Evolutionary conservation across 2,329 filamentous ascomycete species (phyloP).

Genomic region (Xenoacremonium recifei): DNA sequence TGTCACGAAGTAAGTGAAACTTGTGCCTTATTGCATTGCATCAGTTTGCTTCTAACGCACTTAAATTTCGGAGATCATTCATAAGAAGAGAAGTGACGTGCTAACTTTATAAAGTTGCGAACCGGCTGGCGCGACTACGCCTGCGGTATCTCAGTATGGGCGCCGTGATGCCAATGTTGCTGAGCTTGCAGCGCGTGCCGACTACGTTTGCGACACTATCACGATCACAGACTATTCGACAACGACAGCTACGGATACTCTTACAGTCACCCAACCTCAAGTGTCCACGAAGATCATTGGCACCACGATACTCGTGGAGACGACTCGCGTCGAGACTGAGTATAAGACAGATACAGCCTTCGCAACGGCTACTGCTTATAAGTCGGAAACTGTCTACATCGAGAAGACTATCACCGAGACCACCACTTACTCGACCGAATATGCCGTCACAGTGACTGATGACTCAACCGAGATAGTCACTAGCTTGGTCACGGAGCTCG

Average conservation of each 20-base stretch:
- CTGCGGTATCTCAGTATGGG: too few species aligned
- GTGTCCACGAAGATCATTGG: not conserved
- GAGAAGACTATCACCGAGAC: not conserved
- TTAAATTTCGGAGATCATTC: too few species aligned
- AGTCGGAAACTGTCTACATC: not conserved
- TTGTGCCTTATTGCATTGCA: not conserved
- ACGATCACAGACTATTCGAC: constrained; percentile 1
- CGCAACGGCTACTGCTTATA: not conserved
- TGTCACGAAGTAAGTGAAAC: constrained; percentile 1
- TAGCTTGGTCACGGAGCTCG: constrained; percentile 1
- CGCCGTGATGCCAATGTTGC: too few species aligned
- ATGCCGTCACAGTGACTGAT: not conserved
- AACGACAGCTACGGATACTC: not conserved
- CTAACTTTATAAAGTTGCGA: constrained; percentile 7
- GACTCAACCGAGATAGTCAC: not conserved
- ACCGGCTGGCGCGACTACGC: not conserved
- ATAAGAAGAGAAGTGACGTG: too few species aligned
- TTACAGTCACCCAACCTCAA: not conserved
- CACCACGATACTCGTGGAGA: not conserved
- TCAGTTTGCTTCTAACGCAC: too few species aligned
- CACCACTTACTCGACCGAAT: not conserved
- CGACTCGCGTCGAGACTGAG: not conserved
- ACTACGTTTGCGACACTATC: not conserved
- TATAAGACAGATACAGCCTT: not conserved
- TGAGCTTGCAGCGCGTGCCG: not conserved